Evolutionary conservation across 2,329 filamentous ascomycete genomes (phyloP).

Genomic region (Cercospora beticola): DNA sequence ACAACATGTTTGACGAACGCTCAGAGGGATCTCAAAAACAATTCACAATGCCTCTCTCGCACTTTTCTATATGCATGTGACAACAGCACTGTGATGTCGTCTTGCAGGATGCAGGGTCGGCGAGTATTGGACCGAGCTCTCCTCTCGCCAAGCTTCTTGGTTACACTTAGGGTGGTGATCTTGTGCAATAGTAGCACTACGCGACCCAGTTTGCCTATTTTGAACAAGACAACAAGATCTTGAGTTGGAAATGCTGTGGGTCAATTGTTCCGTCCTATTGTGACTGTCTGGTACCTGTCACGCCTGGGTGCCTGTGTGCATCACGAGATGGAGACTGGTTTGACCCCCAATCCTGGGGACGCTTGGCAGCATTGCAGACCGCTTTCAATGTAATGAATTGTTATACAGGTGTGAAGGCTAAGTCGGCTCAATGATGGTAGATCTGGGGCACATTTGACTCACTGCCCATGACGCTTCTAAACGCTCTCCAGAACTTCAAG

Average conservation of each 20-base stretch:
- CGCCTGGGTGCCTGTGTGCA: background rate
- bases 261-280: background rate
- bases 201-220: background rate
- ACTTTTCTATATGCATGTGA: background rate
- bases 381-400: background rate
- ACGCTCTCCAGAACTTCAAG: background rate
- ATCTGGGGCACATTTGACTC: background rate
- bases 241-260: background rate
- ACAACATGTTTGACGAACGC: background rate
- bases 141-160: constrained; percentile 10
- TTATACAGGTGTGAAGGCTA: background rate
- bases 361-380: background rate
- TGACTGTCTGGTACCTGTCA: background rate
- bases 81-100: background rate
- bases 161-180: background rate
- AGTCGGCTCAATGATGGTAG: no score
- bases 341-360: background rate
- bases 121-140: constrained; percentile 5
- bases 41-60: background rate
- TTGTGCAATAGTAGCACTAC: background rate
- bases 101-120: background rate
- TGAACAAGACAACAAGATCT: background rate
- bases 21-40: background rate
- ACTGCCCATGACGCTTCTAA: background rate
- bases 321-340: background rate